A percentile compares a stretch with the other conserved stretches of the same genome.
Conservation (phyloP, 1,284 basidiomycete genomes). For the Cutaneotrichosporon cyanovorans region DNA sequence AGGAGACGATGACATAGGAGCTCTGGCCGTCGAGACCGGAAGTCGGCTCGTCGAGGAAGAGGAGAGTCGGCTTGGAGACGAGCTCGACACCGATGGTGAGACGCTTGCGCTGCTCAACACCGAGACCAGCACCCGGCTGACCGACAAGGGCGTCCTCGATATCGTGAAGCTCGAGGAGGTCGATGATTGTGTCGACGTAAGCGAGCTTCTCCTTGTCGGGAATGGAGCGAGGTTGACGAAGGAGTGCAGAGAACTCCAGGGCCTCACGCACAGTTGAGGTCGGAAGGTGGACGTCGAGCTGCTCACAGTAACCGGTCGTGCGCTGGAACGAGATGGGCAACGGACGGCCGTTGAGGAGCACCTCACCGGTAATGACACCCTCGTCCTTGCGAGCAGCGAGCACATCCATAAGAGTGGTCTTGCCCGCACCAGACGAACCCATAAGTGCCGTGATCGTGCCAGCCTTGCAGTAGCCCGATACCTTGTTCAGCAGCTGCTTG, state of each 20-base stretch:
- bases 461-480: constrained; percentile 51
- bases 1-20: constrained; percentile 54
- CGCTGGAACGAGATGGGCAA: constrained; percentile 51
- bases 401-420: constrained; percentile 48
- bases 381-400: constrained; percentile 46
- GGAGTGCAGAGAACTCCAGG: constrained; percentile 67
- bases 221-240: constrained; percentile 65
- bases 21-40: constrained; percentile 56
- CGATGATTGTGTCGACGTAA: constrained; percentile 52
- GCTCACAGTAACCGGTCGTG: constrained; percentile 48
- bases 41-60: constrained; percentile 50
- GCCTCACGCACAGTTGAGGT: constrained; percentile 63
- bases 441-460: constrained; percentile 50
- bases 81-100: constrained; percentile 51
- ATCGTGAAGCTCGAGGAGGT: constrained; percentile 49
- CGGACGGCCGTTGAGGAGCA: constrained; percentile 47
- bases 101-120: constrained; percentile 47
- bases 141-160: constrained; percentile 51
- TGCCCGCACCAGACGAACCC: constrained; percentile 46
- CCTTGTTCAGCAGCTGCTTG: constrained; percentile 46
- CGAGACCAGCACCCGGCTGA: constrained; percentile 46
- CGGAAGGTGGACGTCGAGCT: constrained; percentile 39
- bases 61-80: constrained; percentile 40
- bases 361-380: constrained; percentile 42
- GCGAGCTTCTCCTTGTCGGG: constrained; percentile 52